Conservation (phyloP, 2,329 filamentous ascomycete genomes). For the Aspergillus sp. region DNA sequence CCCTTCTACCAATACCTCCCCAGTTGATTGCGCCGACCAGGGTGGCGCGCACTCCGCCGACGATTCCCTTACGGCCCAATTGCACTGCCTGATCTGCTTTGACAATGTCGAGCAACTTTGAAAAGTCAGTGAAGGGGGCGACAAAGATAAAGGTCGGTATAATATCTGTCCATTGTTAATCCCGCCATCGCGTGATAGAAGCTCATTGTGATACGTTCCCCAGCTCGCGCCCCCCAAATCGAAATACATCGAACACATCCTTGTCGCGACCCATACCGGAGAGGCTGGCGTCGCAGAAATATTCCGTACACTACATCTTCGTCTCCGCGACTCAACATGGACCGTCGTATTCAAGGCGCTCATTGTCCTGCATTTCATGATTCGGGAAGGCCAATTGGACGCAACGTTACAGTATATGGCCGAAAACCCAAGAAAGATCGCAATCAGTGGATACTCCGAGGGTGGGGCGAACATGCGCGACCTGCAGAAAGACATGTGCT, state of each 20-base stretch:
- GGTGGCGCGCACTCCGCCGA: conserved; percentile 2
- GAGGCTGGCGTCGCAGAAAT: conserved; percentile 95
- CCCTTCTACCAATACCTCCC: background rate
- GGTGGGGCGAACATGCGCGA: conserved; percentile 55
- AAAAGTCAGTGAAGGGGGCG: conserved; percentile 98
- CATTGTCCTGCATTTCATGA: conserved; percentile 96
- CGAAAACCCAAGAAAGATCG: conserved; percentile 76
- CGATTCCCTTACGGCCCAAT: conserved; percentile 13
- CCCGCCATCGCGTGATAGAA: background rate
- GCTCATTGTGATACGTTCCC: conserved; percentile 20
- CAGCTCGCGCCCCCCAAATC: conserved; percentile 95
- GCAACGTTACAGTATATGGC: conserved; percentile 82
- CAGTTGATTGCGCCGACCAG: background rate
- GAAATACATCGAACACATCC: conserved; percentile 98
- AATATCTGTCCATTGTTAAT: conserved; percentile 10
- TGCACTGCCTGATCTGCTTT: conserved; percentile 8
- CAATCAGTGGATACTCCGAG: conserved; percentile 88
- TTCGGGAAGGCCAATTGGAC: conserved; percentile 87
- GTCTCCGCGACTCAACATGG: conserved; percentile 94
- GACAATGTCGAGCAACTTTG: conserved; percentile 64
- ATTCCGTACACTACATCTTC: conserved; percentile 84
- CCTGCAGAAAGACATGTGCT: conserved; percentile 27
- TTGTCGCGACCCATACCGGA: conserved; percentile 89
- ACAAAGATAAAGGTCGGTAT: conserved; percentile 87
- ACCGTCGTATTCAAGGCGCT: conserved; percentile 98